These are phyloP conservation scores for Hypoxylon rubiginosum DNA, from an alignment of 2,329 filamentous ascomycete genomes.

Conservation along the genomic window DNA sequence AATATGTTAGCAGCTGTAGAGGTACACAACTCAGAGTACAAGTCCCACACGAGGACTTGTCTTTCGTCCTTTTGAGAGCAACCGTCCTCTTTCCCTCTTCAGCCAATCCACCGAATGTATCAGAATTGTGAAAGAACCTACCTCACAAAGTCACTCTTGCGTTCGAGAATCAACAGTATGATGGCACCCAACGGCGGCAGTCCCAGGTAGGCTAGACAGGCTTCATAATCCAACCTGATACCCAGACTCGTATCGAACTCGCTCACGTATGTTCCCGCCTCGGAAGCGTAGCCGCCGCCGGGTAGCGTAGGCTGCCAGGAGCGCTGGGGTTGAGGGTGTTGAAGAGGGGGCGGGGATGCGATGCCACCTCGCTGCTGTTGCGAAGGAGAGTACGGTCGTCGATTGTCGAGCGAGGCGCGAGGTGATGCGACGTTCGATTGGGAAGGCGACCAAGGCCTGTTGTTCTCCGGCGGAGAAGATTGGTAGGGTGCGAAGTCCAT, in stretches of 20 bases:
- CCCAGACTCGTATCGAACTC: slow-evolving; percentile 94
- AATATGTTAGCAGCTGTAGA: slow-evolving; percentile 39
- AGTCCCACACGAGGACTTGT: neutral
- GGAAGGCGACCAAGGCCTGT: slow-evolving; percentile 82
- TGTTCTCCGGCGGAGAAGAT: slow-evolving; percentile 87
- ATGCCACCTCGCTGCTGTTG: slow-evolving; percentile 58
- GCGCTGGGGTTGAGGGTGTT: slow-evolving; percentile 70
- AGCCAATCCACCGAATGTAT: neutral
- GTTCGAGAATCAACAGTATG: slow-evolving; percentile 85
- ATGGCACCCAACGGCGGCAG: slow-evolving; percentile 90
- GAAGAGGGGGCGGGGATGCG: slow-evolving; percentile 61
- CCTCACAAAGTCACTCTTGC: slow-evolving; percentile 97
- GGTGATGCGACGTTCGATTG: slow-evolving; percentile 62
- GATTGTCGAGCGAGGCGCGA: slow-evolving; percentile 70
- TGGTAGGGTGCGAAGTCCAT: slow-evolving; percentile 99
- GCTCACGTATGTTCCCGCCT: slow-evolving; percentile 64
- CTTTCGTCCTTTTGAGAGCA: no score
- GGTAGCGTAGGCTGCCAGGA: slow-evolving; percentile 59
- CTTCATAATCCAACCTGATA: slow-evolving; percentile 89
- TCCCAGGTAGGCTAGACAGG: slow-evolving; percentile 87
- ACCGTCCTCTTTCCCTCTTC: neutral
- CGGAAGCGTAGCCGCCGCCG: slow-evolving; percentile 43
- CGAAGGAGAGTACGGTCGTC: slow-evolving; percentile 66
- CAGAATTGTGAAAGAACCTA: slow-evolving; percentile 52
- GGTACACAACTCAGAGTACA: neutral